phyloP scores from a whole-genome alignment of 2,329 filamentous ascomycete species.

The Colletotrichum sp. region DNA sequence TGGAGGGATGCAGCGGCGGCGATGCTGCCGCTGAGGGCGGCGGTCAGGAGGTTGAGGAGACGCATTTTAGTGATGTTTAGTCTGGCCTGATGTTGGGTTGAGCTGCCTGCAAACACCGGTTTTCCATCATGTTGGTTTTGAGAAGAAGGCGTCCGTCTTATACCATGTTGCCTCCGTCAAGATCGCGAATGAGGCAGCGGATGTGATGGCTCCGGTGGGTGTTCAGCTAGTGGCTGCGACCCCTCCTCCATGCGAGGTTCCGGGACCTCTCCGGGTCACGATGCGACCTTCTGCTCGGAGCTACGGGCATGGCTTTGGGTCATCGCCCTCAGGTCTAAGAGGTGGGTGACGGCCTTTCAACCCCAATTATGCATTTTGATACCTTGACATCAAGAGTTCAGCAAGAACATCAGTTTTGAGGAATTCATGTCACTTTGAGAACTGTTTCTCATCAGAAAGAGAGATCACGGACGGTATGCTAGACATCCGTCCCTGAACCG shows the following conservation, averaged over 20 bases:
- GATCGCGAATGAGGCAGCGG: neutral
- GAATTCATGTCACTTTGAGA: neutral
- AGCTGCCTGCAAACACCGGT: neutral
- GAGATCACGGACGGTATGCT: neutral
- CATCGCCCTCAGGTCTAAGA: neutral
- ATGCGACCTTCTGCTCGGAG: neutral
- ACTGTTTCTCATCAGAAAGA: neutral
- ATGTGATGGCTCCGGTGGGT: neutral
- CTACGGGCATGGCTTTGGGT: neutral
- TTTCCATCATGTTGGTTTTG: neutral
- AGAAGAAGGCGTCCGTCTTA: neutral
- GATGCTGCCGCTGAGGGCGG: slow-evolving; percentile 15
- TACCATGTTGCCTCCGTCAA: neutral
- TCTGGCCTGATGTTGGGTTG: neutral
- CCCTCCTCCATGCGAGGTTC: neutral
- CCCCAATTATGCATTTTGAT: neutral
- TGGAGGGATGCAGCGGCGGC: slow-evolving; percentile 31
- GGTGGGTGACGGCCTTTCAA: neutral
- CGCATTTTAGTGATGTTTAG: neutral
- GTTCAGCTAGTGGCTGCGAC: neutral
- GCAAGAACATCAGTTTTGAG: neutral
- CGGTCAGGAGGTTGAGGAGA: neutral
- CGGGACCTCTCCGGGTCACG: neutral
- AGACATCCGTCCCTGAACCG: neutral
- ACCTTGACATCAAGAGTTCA: rapidly evolving